Base-by-base conservation (phyloP, 768 basidiomycete species). In the Mycena amicta region DNA sequence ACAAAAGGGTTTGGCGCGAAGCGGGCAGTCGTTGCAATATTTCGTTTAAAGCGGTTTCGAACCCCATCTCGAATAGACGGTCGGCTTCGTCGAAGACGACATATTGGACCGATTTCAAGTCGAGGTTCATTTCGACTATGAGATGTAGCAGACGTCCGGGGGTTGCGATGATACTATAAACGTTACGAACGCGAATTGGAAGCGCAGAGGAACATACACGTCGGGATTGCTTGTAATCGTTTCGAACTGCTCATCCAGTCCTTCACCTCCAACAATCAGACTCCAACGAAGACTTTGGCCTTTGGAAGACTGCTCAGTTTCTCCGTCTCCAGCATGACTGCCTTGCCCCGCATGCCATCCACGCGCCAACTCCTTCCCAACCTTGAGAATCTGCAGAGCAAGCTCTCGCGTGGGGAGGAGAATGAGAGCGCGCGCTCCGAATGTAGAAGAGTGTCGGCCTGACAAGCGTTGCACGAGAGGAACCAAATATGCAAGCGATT, bases 71-170 rank as follows among this genome's bases (percentile, higher is more conserved):
- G 72, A 99, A 99, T 12, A 99, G 84, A 30, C 97, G 89, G 72
- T 99, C 97, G 0, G 97, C 97, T 74, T 99, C 97, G 69, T 99
- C 97, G 67, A 98, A 98, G 23, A 98, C 92, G 60, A 95, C 86
- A 59, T 92, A 93, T 74, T 95, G 87, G 4, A 95, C 80, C 0
- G 90, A 88, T 51, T 89, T 86, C 26, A 99, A 79, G 69, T 96
- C 93, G 50, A 97, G 77, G 61, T 90, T 91, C 96, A 98, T 98
- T 76, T 99, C 97, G 50, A 98, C 92, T 52, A 92, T 82, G 23
- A 99, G 82, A 75, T 99, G 97, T n/a, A 99, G 84, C 30, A 99
- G 80, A 62, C 97, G 94, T 59, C 97, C 97, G 18, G 97, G 97
- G 12, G 97, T 99, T 23, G 97, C 96, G 64, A 99, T 96, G 62